A percentile compares a stretch with the other conserved stretches of the same genome.
phyloP scores from a whole-genome alignment of 768 basidiomycete species.

The Phlebiopsis flavidoalba region DNA sequence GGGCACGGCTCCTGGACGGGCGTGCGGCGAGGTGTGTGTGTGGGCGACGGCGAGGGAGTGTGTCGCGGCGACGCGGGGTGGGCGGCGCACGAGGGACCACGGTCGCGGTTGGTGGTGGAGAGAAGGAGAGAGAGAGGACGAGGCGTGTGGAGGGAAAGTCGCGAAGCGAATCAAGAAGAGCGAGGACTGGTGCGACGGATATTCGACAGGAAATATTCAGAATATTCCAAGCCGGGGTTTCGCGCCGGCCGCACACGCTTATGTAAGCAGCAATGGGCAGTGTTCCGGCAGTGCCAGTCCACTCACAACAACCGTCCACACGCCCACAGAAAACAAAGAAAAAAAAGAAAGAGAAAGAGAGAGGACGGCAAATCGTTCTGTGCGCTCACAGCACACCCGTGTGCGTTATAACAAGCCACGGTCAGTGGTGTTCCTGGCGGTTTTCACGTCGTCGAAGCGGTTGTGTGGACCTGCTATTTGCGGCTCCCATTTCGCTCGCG shows the following conservation, averaged over 20 bases:
- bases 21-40: neutral
- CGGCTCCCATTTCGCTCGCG: no score
- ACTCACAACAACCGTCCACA: no score
- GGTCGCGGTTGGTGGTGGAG: neutral
- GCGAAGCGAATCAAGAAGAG: neutral
- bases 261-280: neutral
- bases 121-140: neutral
- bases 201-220: neutral
- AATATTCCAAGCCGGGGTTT: slow-evolving; percentile 5
- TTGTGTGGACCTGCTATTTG: no score
- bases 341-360: no score
- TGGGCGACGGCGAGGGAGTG: neutral
- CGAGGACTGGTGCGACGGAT: neutral
- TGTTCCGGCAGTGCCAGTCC: neutral
- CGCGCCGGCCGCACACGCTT: slow-evolving; percentile 3
- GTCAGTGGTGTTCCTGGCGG: no score
- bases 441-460: no score
- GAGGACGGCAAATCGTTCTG: no score
- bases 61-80: neutral
- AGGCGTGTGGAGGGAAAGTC: neutral
- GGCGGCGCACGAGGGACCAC: no score
- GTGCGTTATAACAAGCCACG: no score
- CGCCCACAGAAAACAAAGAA: no score
- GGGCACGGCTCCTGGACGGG: neutral
- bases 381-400: no score